Evolutionary conservation across 352 stramenopile genomes (phyloP).

Genomic region (Aphanomyces cochlioides): DNA sequence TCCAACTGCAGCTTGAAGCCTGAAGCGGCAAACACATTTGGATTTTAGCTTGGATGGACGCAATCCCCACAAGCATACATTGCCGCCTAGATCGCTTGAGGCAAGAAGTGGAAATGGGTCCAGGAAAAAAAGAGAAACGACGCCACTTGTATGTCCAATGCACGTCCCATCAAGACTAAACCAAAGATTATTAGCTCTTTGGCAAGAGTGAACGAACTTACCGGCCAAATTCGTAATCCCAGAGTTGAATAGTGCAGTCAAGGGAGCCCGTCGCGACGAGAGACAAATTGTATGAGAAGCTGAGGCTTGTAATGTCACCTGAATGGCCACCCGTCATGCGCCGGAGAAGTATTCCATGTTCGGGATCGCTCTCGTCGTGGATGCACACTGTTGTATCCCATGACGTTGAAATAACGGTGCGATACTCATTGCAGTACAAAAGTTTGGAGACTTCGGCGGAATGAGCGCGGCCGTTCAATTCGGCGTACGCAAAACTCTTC

Average conservation of each 20-base stretch:
- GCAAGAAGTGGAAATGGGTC: slow-evolving; percentile 69
- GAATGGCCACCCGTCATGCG: slow-evolving; percentile 66
- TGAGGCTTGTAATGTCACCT: slow-evolving; percentile 73
- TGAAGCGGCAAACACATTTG: slow-evolving; percentile 73
- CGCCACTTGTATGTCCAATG: slow-evolving; percentile 63
- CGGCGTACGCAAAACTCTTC: slow-evolving; percentile 78
- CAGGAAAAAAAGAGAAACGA: slow-evolving; percentile 63
- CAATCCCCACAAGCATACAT: slow-evolving; percentile 75
- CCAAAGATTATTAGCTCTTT: not conserved
- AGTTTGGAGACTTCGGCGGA: slow-evolving; percentile 65
- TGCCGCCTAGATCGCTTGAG: slow-evolving; percentile 63
- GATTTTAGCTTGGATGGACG: slow-evolving; percentile 57
- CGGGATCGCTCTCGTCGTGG: slow-evolving; percentile 81
- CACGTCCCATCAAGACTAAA: slow-evolving; percentile 52
- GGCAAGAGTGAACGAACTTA: slow-evolving; percentile 18
- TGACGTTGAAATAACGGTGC: slow-evolving; percentile 74
- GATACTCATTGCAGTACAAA: slow-evolving; percentile 81
- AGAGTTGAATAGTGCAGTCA: slow-evolving; percentile 69
- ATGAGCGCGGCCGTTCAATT: slow-evolving; percentile 63
- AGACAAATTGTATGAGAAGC: slow-evolving; percentile 69
- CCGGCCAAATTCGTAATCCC: slow-evolving; percentile 86
- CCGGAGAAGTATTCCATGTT: slow-evolving; percentile 68
- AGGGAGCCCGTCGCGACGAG: slow-evolving; percentile 70
- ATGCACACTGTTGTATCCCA: slow-evolving; percentile 82
- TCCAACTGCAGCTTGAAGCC: slow-evolving; percentile 43